Evolutionary conservation across 2,329 filamentous ascomycete species (phyloP).

Genomic region (Coniochaeta hoffmannii): DNA sequence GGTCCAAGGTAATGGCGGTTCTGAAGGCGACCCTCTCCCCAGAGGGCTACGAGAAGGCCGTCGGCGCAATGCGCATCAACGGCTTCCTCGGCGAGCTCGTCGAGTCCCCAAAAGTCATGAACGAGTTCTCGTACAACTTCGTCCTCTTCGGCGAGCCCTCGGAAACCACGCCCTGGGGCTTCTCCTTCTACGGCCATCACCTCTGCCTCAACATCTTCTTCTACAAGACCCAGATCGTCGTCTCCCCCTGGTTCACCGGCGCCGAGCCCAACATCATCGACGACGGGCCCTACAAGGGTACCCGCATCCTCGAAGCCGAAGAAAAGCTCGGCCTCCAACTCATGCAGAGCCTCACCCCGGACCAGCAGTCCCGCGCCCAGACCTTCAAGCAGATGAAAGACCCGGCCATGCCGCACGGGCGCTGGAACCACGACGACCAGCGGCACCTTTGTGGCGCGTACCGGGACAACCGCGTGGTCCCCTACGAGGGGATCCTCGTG

Average conservation of each 20-base stretch:
- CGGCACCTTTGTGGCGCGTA: conserved; percentile 72
- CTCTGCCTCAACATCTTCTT: conserved; percentile 67
- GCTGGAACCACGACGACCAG: conserved; percentile 79
- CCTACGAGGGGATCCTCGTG: conserved; percentile 61
- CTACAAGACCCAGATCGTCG: conserved; percentile 54
- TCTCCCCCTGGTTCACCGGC: conserved; percentile 71
- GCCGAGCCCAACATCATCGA: conserved; percentile 75
- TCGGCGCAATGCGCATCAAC: conserved; percentile 66
- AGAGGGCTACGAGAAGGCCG: conserved; percentile 64
- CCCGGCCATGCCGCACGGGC: conserved; percentile 55
- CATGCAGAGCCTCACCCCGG: conserved; percentile 54
- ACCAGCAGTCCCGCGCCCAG: conserved; percentile 42
- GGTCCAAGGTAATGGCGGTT: conserved; percentile 45
- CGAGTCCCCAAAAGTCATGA: conserved; percentile 54
- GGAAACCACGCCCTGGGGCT: conserved; percentile 56
- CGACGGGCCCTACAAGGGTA: conserved; percentile 52
- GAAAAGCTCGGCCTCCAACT: conserved; percentile 57
- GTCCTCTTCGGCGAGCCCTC: conserved; percentile 60
- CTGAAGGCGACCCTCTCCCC: conserved; percentile 54
- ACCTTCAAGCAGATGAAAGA: conserved; percentile 55
- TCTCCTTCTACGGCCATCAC: conserved; percentile 72
- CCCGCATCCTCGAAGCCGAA: conserved; percentile 57
- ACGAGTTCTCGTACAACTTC: conserved; percentile 71
- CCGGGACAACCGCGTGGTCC: conserved; percentile 69
- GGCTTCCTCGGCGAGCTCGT: conserved; percentile 67